phyloP scores from a whole-genome alignment of 2,329 filamentous ascomycete species.

The Diplodia scrobiculata region DNA sequence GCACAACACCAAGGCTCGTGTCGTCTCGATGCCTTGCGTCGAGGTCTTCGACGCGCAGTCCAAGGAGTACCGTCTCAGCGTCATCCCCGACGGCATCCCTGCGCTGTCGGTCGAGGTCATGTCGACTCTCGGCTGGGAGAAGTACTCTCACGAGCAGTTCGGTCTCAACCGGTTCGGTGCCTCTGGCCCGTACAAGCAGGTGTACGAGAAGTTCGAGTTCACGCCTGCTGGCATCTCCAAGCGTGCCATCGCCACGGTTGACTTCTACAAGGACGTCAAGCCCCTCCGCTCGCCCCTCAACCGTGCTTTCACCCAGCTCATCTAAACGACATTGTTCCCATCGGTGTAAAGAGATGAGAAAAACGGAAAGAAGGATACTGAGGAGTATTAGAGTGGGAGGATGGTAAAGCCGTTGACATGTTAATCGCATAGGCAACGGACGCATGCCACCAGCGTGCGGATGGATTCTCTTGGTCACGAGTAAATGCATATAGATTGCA shows the following conservation, averaged over 20 bases:
- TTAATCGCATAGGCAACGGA: slow-evolving; percentile 16
- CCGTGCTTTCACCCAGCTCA: slow-evolving; percentile 95
- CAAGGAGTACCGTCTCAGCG: slow-evolving; percentile 92
- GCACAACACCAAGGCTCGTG: slow-evolving; percentile 81
- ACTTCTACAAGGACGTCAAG: slow-evolving; percentile 97
- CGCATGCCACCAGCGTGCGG: background rate
- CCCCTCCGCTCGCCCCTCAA: slow-evolving; percentile 88
- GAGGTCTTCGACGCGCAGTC: slow-evolving; percentile 93
- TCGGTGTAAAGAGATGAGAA: slow-evolving; percentile 9
- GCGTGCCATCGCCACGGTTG: slow-evolving; percentile 85
- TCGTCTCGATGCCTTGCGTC: slow-evolving; percentile 94
- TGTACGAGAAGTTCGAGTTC: slow-evolving; percentile 99
- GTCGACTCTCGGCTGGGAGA: slow-evolving; percentile 97
- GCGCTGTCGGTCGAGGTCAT: slow-evolving; percentile 93
- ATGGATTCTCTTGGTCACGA: slow-evolving; percentile 9
- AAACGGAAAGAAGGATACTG: background rate
- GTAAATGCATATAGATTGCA: slow-evolving; percentile 25
- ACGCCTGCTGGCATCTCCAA: slow-evolving; percentile 95
- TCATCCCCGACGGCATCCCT: slow-evolving; percentile 92
- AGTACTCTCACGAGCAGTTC: slow-evolving; percentile 99
- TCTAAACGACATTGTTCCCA: slow-evolving; percentile 58
- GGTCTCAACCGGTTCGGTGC: slow-evolving; percentile 99
- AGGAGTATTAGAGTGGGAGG: background rate
- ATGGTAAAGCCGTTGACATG: slow-evolving; percentile 7
- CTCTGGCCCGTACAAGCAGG: slow-evolving; percentile 94